phyloP scores from a whole-genome alignment of 2,329 filamentous ascomycete genomes.

The Hypoxylon sp. region DNA sequence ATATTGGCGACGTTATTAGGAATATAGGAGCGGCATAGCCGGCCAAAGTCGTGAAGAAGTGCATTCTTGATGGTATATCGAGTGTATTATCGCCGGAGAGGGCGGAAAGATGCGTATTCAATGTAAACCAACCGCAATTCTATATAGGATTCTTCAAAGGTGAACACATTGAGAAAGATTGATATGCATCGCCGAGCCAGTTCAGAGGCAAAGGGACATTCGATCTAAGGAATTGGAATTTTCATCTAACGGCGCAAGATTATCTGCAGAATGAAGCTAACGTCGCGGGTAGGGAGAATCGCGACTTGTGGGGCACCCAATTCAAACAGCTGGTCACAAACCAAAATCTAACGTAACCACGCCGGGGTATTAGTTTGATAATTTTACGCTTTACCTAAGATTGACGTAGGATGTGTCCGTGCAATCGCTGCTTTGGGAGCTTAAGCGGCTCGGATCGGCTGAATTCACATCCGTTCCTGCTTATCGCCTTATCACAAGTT shows the following conservation, averaged over 20 bases:
- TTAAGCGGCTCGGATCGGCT: constrained; percentile 21
- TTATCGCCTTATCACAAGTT: constrained; percentile 32
- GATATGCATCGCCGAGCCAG: constrained; percentile 7
- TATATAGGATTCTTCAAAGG: constrained; percentile 12
- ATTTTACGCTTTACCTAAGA: constrained; percentile 21
- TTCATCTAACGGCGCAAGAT: constrained; percentile 14
- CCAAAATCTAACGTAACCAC: constrained; percentile 1
- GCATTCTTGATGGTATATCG: constrained; percentile 52
- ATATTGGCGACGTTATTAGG: constrained; percentile 73
- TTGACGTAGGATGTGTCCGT: constrained; percentile 24
- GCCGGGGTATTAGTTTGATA: constrained; percentile 15
- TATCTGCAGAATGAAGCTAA: constrained; percentile 32
- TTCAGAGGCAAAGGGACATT: constrained; percentile 4
- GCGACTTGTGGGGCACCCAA: constrained; percentile 33
- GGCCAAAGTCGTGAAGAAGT: constrained; percentile 65
- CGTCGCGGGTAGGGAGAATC: constrained; percentile 23
- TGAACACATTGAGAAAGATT: constrained; percentile 8
- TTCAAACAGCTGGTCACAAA: constrained; percentile 38
- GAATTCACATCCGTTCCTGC: constrained; percentile 29
- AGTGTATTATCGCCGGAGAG: constrained; percentile 13
- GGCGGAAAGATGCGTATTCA: constrained; percentile 11
- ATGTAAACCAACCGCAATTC: constrained; percentile 13
- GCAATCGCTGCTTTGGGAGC: not conserved
- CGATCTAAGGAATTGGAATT: constrained; percentile 16
- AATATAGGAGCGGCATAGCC: constrained; percentile 74